These are phyloP conservation scores for Sideroxylon spinosum DNA, from an alignment of 179 eudicot genomes.

Conservation along the genomic window DNA sequence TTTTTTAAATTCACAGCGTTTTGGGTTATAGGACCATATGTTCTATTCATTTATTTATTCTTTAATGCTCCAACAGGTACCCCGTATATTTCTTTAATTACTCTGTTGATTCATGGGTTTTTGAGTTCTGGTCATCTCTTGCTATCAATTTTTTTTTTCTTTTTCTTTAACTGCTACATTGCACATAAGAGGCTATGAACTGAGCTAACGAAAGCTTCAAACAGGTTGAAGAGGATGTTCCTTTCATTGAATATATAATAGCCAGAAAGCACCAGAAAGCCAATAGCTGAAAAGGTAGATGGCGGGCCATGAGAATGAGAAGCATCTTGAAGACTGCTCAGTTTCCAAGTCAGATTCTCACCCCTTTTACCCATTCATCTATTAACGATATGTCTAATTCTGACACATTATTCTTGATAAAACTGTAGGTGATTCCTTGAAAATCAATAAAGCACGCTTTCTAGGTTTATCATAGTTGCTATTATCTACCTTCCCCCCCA, in stretches of 20 bases:
- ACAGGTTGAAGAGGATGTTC: background rate
- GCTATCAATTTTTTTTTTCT: background rate
- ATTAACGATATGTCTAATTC: background rate
- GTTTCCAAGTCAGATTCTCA: slow-evolving; percentile 61
- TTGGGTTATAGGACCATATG: no score
- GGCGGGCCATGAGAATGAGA: slow-evolving; percentile 50
- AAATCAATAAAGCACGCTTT: background rate
- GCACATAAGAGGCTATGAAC: background rate
- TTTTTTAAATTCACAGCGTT: no score
- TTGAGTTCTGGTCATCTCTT: background rate
- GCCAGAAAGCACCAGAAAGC: background rate
- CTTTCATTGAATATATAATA: background rate
- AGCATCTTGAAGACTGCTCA: slow-evolving; percentile 78
- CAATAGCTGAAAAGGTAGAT: slow-evolving; percentile 18
- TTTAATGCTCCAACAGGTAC: no score
- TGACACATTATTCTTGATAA: background rate
- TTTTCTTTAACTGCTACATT: background rate
- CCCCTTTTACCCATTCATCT: background rate
- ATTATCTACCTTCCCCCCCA: no score
- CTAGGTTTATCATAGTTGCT: background rate
- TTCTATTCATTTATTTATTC: no score
- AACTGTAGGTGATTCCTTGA: background rate
- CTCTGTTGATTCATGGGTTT: background rate
- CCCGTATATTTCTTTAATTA: background rate
- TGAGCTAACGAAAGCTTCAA: background rate